Percentiles rank a stretch among this genome's conserved stretches.
Evolutionary conservation across 352 stramenopile species (phyloP).

Genomic region (Paralagenidium karlingii): DNA sequence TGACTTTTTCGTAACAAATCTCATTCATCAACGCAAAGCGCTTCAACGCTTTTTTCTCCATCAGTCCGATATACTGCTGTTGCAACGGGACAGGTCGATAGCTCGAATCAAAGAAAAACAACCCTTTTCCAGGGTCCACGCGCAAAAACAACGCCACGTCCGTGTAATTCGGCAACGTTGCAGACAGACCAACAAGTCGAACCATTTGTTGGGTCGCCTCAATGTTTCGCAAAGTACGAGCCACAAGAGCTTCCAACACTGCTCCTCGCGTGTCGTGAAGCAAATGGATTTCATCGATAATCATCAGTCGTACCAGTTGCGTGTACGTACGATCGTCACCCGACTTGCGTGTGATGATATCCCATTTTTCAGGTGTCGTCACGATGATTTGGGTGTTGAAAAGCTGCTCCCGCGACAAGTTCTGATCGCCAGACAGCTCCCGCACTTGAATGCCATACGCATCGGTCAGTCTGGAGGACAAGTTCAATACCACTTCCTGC

Average conservation of each 20-base stretch:
- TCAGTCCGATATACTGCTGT: conserved; percentile 99
- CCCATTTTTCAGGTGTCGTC: conserved; percentile 99
- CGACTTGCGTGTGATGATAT: conserved; percentile 99
- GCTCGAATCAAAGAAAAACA: conserved; percentile 99
- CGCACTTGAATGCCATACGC: conserved; percentile 92
- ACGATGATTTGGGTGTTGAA: conserved; percentile 99
- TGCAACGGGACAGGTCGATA: conserved; percentile 98
- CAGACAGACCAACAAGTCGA: conserved; percentile 95
- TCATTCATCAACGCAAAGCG: conserved; percentile 99
- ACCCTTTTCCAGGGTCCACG: conserved; percentile 93
- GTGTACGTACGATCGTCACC: conserved; percentile 96
- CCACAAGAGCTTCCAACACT: conserved; percentile 97
- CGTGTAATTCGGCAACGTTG: conserved; percentile 98
- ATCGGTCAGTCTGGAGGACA: conserved; percentile 86
- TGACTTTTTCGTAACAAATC: conserved; percentile 99
- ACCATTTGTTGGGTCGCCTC: conserved; percentile 96
- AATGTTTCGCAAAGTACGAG: conserved; percentile 95
- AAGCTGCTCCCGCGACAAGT: conserved; percentile 95
- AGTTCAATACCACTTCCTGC: conserved; percentile 98
- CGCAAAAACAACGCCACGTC: conserved; percentile 98
- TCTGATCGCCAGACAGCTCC: conserved; percentile 98
- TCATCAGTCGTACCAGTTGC: conserved; percentile 96
- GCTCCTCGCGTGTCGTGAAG: conserved; percentile 97
- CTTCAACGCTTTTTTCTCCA: conserved; percentile 98
- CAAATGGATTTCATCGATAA: conserved; percentile 99